A percentile compares a stretch with the other conserved stretches of the same genome.
Evolutionary conservation across 1,139 yeast genomes (phyloP).

Genomic region (Protomyces macrosporus): DNA sequence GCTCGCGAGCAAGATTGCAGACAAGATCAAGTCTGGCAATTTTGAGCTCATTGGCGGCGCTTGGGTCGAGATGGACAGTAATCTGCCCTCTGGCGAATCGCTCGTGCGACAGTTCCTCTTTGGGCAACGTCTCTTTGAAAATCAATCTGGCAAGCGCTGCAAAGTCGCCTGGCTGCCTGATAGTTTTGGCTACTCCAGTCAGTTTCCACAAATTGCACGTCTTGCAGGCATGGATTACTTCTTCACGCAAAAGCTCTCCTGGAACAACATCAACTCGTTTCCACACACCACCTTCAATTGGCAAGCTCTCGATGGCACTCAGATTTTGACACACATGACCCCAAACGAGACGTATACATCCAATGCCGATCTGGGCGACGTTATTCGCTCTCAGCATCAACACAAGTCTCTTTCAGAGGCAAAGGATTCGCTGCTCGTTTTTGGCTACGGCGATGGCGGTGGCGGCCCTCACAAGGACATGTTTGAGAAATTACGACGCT

Average conservation of each 20-base stretch:
- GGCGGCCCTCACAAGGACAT: conserved; percentile 95
- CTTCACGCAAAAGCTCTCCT: conserved; percentile 85
- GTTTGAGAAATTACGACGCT: conserved; percentile 85
- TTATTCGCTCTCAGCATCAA: conserved; percentile 66
- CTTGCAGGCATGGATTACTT: conserved; percentile 76
- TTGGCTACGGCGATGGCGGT: conserved; percentile 97
- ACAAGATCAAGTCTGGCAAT: conserved; percentile 64
- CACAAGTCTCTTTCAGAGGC: conserved; percentile 79
- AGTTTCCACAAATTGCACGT: conserved; percentile 87
- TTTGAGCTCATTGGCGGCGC: conserved; percentile 92
- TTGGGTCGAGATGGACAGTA: conserved; percentile 97
- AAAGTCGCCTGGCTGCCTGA: conserved; percentile 91
- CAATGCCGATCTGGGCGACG: conserved; percentile 86
- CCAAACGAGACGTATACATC: conserved; percentile 96
- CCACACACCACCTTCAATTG: conserved; percentile 90
- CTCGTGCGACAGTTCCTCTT: conserved; percentile 78
- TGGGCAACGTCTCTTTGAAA: conserved; percentile 79
- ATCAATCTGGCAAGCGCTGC: conserved; percentile 70
- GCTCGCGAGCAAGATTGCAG: conserved; percentile 56
- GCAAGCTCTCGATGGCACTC: conserved; percentile 91
- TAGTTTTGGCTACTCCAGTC: conserved; percentile 93
- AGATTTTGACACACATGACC: conserved; percentile 93
- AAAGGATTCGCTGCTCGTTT: conserved; percentile 72
- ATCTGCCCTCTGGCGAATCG: conserved; percentile 88
- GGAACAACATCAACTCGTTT: conserved; percentile 90